Evolutionary conservation across 371 early-diverging fungal genomes (phyloP), one percentile per base, ranked within the genome.

Genomic region (Saksenaea oblongispora): DNA sequence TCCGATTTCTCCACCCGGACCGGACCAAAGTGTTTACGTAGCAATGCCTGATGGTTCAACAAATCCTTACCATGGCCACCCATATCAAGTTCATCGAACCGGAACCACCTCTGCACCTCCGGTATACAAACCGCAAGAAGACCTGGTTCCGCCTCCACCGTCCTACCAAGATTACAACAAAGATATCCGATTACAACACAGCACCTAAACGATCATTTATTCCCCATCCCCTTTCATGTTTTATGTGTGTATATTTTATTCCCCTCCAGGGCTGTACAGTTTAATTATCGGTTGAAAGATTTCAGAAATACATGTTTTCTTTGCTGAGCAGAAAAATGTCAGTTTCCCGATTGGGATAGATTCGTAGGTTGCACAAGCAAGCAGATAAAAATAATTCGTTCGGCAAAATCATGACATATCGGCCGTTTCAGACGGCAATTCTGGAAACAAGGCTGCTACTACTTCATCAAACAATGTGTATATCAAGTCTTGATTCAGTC

Each of bases 401-500:
- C 2, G 31, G 4, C 51, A 4, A 10, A 22, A 47, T 47, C 10
- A 47, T 47, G 47, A 22, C 24, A 22, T 17, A 7, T 47, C 22
- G n/a, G 24, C 51, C 22, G 51, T 47, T 26, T 47, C 51, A n/a
- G 22, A 22, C 22, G 24, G 27, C 24, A 26, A 26, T 59, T 93
- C 93, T 14, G 93, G 92, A 71, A 94, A 94, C 47, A 93, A 58
- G 5, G 84, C 83, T 9, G 64, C 72, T 7, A 93, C 62, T 28
- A 92, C 59, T 62, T 89, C 93, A 71, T 96, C 96, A 27, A 95
- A 71, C 2, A 91, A 60, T 1, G 73, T 79, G 66, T 94, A 90
- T 8, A 85, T 75, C 26, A 95, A 72, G 56, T 90, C 89, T 62
- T 91, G 89, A 62, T 95, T 95, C 13, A 94, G 70, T n/a, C 86